Evolutionary conservation across 345 rosid species (phyloP).

Genomic region (Acer saccharum): DNA sequence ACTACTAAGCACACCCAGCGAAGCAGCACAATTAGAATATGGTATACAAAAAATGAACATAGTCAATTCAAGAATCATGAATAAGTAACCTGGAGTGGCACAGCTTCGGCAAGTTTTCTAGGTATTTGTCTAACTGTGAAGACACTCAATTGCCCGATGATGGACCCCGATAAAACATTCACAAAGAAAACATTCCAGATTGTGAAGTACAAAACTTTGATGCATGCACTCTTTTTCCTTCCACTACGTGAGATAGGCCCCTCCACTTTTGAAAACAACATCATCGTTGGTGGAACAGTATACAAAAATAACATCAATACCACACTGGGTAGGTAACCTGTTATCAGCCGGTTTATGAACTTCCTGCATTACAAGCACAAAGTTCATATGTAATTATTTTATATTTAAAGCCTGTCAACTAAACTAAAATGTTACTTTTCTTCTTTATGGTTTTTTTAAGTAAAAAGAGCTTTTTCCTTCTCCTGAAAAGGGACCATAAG

Average conservation of each 20-base stretch:
- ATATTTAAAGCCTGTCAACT: neutral
- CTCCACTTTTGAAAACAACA: conserved; percentile 77
- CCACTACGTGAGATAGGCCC: conserved; percentile 72
- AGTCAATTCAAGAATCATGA: conserved; percentile 8
- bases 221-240: conserved; percentile 84
- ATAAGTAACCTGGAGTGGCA: conserved; percentile 72
- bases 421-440: neutral
- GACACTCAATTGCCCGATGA: conserved; percentile 53
- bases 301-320: conserved; percentile 63
- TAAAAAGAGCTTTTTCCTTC: neutral
- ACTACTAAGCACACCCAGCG: neutral
- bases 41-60: neutral
- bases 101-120: conserved; percentile 62
- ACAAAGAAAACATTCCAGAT: conserved; percentile 96
- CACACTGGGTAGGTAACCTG: conserved; percentile 98
- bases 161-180: conserved; percentile 79
- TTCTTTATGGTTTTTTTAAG: neutral
- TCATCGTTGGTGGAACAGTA: conserved; percentile 87
- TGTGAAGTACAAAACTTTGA: conserved; percentile 77
- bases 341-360: conserved; percentile 55
- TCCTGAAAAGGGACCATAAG: neutral
- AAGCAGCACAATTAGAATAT: neutral
- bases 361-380: conserved; percentile 41
- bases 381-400: conserved; percentile 1
- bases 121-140: conserved; percentile 68